Conservation (phyloP, 768 basidiomycete species). For the Xerocomus spinulosus region DNA sequence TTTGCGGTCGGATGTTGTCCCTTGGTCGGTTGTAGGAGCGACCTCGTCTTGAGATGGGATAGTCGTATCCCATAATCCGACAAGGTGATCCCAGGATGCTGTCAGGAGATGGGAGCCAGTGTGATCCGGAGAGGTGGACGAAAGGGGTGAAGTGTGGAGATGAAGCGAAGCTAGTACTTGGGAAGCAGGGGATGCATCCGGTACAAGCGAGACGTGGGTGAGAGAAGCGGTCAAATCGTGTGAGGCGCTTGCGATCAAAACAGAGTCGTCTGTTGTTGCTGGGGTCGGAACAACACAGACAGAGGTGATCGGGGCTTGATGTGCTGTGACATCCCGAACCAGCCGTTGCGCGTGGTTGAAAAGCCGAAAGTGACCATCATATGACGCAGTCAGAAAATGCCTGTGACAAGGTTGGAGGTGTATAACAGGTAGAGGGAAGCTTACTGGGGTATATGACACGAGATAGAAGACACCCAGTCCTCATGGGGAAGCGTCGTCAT, state of each 20-base stretch:
- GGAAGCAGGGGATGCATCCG: constrained; percentile 17
- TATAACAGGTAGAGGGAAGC: background rate
- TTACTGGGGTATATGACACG: constrained; percentile 43
- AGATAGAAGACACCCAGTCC: constrained; percentile 89
- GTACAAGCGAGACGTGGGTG: constrained; percentile 24
- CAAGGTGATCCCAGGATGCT: constrained; percentile 80
- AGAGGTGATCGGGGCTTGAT: constrained; percentile 66
- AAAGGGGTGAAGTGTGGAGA: constrained; percentile 78
- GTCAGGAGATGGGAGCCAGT: constrained; percentile 68
- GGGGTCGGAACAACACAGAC: constrained; percentile 47
- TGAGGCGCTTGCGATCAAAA: constrained; percentile 62
- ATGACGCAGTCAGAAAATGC: constrained; percentile 72
- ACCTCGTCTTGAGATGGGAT: constrained; percentile 66
- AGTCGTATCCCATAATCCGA: constrained; percentile 75
- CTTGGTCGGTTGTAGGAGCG: constrained; percentile 6
- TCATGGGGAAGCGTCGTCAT: constrained; percentile 79
- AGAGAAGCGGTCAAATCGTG: constrained; percentile 75
- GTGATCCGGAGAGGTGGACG: constrained; percentile 56
- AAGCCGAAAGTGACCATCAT: constrained; percentile 70
- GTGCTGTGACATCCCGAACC: constrained; percentile 45
- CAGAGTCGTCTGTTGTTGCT: constrained; percentile 25
- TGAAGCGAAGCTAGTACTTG: constrained; percentile 62
- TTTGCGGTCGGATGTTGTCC: constrained; percentile 35
- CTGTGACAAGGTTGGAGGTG: constrained; percentile 31
- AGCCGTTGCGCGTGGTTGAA: constrained; percentile 68